A percentile compares a stretch with the other conserved stretches of the same genome.
Evolutionary conservation across 2,329 filamentous ascomycete genomes (phyloP).

Genomic region (Raffaelea ambrosiae): DNA sequence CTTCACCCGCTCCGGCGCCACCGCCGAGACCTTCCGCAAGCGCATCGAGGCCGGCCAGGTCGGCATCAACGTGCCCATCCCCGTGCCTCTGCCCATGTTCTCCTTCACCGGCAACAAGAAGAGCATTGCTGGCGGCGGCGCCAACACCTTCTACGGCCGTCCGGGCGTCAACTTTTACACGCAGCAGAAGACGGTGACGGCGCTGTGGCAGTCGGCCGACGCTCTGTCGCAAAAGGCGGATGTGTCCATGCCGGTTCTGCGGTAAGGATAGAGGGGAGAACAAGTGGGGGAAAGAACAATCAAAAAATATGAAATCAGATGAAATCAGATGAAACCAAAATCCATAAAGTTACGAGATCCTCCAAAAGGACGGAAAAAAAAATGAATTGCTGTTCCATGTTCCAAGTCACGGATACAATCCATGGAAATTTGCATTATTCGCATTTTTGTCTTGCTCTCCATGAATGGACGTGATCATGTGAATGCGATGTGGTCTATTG

Average conservation of each 20-base stretch:
- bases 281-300: not conserved
- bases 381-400: too few species aligned
- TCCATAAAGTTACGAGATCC: too few species aligned
- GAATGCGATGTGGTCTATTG: too few species aligned
- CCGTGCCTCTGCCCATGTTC: conserved; percentile 62
- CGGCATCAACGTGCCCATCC: conserved; percentile 80
- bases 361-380: too few species aligned
- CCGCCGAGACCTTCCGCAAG: conserved; percentile 68
- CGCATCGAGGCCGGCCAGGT: conserved; percentile 80
- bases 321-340: too few species aligned
- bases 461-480: too few species aligned
- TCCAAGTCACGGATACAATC: too few species aligned
- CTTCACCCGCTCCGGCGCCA: conserved; percentile 71
- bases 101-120: conserved; percentile 76
- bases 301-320: not conserved
- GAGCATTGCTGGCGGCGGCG: conserved; percentile 82
- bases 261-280: conserved; percentile 4
- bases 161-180: conserved; percentile 93
- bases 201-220: conserved; percentile 80
- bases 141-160: conserved; percentile 91
- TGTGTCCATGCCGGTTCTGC: conserved; percentile 68
- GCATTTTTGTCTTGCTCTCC: too few species aligned
- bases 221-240: conserved; percentile 77
- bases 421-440: too few species aligned
- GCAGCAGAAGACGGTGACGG: conserved; percentile 94